Base-by-base conservation (phyloP, 1,284 basidiomycete species). In the Leccinum angustisporum region DNA sequence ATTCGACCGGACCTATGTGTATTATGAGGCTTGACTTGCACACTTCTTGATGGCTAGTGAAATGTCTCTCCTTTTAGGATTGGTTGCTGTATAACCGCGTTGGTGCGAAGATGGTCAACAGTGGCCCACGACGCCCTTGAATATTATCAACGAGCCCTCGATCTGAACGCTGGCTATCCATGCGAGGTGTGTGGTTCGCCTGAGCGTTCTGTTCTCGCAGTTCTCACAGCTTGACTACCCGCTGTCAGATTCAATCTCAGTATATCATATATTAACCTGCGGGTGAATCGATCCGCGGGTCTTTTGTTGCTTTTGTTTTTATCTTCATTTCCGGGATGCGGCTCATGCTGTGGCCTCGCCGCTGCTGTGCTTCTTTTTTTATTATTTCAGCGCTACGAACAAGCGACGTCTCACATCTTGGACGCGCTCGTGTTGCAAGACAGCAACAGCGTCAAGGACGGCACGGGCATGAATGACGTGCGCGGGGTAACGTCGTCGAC, bases 61-160 rank as follows among this genome's bases (percentile, higher is more conserved):
- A 21, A 21, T 21, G 21, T 51, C 14, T 16, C 25, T 3, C 14
- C 25, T 8, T 27, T 31, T 56, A 95, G 92, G 97, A 99, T 72
- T 98, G 94, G 91, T 79, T 97, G 54, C 77, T 99, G 64, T 98
- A 95, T 78, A 99, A 99, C 74, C 87, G 97, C 27, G 91, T 98
- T 30, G 97, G 97, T 13, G 97, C 97, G 16, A 98, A 96, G 1
- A 86, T 98, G 72, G 95, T 95, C 54, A 99, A 99, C 74, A 91
- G 86, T 67, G 96, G 97, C 93, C 18, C 86, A 86, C 50, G 88
- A 94, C 65, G 96, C 97, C 8, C 81, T 98, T 14, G 80, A 90
- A 66, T 98, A 94, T 76, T 99, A 99, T 76, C 86, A 91, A 71
- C 86, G 86, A 56, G 97, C 97, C 2, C 81, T 99, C 40, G 90